Percentiles rank a stretch among this genome's conserved stretches.
Evolutionary conservation across 495 filamentous ascomycete species (phyloP).

Genomic region (Cryomyces minteri): DNA sequence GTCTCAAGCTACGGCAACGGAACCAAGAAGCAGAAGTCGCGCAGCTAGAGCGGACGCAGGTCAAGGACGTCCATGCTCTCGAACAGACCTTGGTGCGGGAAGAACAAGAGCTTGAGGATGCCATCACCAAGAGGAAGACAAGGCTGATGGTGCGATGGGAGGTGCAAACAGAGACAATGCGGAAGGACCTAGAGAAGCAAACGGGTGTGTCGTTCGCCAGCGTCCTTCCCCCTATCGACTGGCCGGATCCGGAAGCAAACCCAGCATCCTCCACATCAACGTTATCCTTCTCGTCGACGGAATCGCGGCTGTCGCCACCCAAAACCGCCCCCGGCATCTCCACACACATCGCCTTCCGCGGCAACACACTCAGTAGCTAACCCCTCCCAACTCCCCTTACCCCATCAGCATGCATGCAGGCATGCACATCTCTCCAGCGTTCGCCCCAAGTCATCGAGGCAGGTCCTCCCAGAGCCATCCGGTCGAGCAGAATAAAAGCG

Average conservation of each 20-base stretch:
- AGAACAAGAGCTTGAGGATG: constrained; percentile 35
- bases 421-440: too few species aligned
- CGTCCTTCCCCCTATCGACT: neutral
- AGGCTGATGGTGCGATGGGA: constrained; percentile 38
- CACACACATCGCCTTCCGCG: too few species aligned
- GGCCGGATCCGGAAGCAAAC: neutral
- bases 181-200: constrained; percentile 33
- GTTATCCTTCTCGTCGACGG: too few species aligned
- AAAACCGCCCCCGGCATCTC: too few species aligned
- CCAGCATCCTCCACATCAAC: too few species aligned
- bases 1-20: constrained; percentile 2
- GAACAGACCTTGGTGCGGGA: constrained; percentile 31
- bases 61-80: constrained; percentile 37
- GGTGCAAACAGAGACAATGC: constrained; percentile 42
- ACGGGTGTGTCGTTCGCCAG: neutral
- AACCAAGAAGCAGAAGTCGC: constrained; percentile 28
- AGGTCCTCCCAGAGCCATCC: too few species aligned
- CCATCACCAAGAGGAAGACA: constrained; percentile 31
- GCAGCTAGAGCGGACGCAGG: constrained; percentile 44
- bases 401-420: too few species aligned
- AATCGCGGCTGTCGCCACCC: too few species aligned
- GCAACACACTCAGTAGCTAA: too few species aligned
- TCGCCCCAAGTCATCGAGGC: too few species aligned
- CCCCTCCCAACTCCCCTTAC: too few species aligned
- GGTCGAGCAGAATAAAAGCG: too few species aligned